These are phyloP conservation scores for Eimeria praecox DNA, from an alignment of 169 alveolate species.

Conservation along the genomic window DNA sequence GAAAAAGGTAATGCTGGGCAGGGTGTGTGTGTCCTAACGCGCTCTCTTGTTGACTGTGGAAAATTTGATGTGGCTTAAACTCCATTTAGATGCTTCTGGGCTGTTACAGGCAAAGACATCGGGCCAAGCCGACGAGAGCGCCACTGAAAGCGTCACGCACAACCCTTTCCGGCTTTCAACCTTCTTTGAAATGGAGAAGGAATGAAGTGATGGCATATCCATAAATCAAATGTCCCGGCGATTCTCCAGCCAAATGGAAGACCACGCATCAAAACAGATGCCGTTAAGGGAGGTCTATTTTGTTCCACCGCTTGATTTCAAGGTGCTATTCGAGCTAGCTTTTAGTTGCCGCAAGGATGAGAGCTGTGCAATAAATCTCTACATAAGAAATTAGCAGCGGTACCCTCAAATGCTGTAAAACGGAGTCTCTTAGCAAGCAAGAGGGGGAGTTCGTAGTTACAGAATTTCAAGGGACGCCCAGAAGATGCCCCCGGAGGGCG, in stretches of 20 bases:
- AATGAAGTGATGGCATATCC: background rate
- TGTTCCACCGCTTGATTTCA: background rate
- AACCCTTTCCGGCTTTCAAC: slow-evolving; percentile 71
- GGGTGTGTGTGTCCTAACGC: background rate
- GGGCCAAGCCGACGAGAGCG: slow-evolving; percentile 6
- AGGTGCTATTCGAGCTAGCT: background rate
- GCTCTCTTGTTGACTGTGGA: background rate
- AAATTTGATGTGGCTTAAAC: background rate
- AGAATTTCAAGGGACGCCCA: background rate
- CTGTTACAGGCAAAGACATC: slow-evolving; percentile 46
- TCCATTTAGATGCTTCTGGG: background rate
- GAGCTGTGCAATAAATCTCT: background rate
- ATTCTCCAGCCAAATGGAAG: background rate
- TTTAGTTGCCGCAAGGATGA: background rate
- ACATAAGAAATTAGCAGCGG: background rate
- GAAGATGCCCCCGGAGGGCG: background rate
- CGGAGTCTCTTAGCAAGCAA: background rate
- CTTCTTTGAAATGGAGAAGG: slow-evolving; percentile 67
- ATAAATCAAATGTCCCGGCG: background rate
- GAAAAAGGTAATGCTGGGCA: slow-evolving; percentile 27
- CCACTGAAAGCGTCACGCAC: slow-evolving; percentile 59
- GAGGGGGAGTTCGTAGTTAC: background rate
- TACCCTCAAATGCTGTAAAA: background rate
- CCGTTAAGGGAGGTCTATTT: background rate
- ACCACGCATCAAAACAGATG: background rate